These are phyloP conservation scores for Wickerhamomyces alni DNA, from an alignment of 805 yeast species.

Conservation along the genomic window DNA sequence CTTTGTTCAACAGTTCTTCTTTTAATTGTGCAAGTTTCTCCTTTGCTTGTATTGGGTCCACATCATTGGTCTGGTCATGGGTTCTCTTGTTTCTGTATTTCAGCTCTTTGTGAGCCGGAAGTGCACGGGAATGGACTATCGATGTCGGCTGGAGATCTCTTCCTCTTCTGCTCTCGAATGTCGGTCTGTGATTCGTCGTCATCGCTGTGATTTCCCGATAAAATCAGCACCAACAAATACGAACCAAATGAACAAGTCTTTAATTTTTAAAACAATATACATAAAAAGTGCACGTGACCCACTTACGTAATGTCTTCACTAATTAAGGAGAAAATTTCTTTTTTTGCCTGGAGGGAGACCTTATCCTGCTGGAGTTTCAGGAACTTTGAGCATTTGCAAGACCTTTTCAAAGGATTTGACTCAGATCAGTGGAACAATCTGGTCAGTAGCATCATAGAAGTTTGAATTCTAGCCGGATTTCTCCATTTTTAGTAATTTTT, in stretches of 20 bases:
- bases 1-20: conserved; percentile 12
- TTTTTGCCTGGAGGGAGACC: no score
- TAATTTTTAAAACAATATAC: background rate
- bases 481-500: no score
- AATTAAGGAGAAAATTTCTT: no score
- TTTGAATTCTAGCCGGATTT: no score
- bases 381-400: no score
- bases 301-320: no score
- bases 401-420: no score
- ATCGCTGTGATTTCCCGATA: conserved; percentile 26
- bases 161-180: conserved; percentile 59
- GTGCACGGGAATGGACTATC: conserved; percentile 45
- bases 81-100: conserved; percentile 33
- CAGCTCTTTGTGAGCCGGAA: conserved; percentile 49
- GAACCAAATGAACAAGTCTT: background rate
- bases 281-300: no score
- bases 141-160: conserved; percentile 35
- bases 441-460: no score
- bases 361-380: no score
- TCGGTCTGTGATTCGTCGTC: conserved; percentile 70
- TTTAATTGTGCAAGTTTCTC: conserved; percentile 17
- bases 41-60: conserved; percentile 1
- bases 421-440: no score
- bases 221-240: no score
- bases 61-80: background rate